Percentiles rank a stretch among this genome's conserved stretches.
phyloP scores from a whole-genome alignment of 106 monocot species.

The Dioscorea alata region DNA sequence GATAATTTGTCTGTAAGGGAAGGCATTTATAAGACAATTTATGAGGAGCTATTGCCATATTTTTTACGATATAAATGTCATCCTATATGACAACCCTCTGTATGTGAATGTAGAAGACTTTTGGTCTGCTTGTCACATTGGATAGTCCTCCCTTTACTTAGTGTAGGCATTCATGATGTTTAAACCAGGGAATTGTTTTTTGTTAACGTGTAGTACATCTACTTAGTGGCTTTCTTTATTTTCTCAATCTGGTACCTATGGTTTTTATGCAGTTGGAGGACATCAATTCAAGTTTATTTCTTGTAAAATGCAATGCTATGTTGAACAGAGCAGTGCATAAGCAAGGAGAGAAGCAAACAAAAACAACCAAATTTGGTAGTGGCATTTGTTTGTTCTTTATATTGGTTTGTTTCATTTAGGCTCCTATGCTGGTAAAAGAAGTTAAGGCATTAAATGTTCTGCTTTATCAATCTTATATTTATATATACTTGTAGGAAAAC shows the following conservation, averaged over 20 bases:
- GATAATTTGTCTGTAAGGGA: no score
- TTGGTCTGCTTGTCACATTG: no score
- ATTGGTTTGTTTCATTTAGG: slow-evolving; percentile 96
- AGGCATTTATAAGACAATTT: no score
- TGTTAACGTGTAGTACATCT: background rate
- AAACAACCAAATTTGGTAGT: slow-evolving; percentile 89
- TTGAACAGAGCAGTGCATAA: slow-evolving; percentile 73
- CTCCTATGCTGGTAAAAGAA: slow-evolving; percentile 93
- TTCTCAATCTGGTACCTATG: background rate
- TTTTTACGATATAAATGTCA: no score
- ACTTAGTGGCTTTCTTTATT: background rate
- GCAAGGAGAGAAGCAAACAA: slow-evolving; percentile 78
- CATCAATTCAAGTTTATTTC: slow-evolving; percentile 88
- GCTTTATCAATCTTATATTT: background rate
- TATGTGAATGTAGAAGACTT: no score
- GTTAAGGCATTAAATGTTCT: background rate
- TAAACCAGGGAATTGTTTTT: background rate
- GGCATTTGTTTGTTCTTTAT: slow-evolving; percentile 91
- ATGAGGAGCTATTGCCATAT: no score
- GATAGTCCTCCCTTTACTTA: no score
- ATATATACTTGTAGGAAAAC: background rate
- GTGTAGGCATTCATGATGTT: background rate
- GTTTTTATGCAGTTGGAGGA: slow-evolving; percentile 74
- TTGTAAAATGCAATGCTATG: slow-evolving; percentile 91
- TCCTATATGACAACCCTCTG: no score